phyloP scores from a whole-genome alignment of 306 rosid genomes.

The Malus sylvestris region DNA sequence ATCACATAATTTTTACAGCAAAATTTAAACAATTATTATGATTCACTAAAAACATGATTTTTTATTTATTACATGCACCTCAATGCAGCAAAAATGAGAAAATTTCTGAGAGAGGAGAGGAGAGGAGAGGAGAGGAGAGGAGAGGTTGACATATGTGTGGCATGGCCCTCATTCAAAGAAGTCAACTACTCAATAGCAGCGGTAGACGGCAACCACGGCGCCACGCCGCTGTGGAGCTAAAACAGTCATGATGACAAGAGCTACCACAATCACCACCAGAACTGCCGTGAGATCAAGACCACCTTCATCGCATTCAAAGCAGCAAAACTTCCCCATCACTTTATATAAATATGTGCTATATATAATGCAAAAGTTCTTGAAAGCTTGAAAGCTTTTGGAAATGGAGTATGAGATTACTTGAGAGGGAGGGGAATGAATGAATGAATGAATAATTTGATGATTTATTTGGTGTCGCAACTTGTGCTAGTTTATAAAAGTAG shows the following conservation, averaged over 20 bases:
- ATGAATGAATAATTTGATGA: background rate
- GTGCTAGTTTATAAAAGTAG: background rate
- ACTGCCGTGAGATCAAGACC: conserved; percentile 1
- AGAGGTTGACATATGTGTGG: background rate
- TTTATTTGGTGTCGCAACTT: background rate
- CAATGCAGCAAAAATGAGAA: background rate
- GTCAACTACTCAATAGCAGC: conserved; percentile 1
- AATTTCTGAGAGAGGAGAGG: background rate
- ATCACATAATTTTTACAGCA: background rate
- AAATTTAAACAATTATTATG: background rate
- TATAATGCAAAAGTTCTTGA: background rate
- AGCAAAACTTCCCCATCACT: conserved; percentile 23
- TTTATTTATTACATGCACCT: background rate
- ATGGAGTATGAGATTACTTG: background rate
- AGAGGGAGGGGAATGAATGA: background rate
- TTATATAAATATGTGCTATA: background rate
- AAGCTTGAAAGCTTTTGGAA: background rate
- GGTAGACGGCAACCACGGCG: background rate
- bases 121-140: background rate
- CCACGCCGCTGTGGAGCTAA: conserved; percentile 9
- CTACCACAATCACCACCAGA: conserved; percentile 22
- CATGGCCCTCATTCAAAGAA: background rate
- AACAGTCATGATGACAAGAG: conserved; percentile 10
- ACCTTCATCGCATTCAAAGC: conserved; percentile 1
- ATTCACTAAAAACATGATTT: background rate